A percentile compares a stretch with the other conserved stretches of the same genome.
Conservation (phyloP, 371 early-diverging fungal species). For the Mortierella sp. region DNA sequence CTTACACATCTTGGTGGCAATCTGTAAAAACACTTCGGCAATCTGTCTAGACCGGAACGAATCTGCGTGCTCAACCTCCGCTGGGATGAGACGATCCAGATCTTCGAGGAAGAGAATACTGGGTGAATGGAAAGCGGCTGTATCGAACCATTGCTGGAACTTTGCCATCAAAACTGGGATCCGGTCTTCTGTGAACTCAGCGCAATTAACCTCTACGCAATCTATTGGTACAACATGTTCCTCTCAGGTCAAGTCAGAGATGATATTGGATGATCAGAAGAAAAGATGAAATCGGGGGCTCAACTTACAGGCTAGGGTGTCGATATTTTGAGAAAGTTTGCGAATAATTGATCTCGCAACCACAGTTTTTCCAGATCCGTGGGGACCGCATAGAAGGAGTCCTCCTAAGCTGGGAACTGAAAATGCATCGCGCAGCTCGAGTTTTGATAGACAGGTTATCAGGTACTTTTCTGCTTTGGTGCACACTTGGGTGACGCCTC, state of each 20-base stretch:
- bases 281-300: constrained; percentile 1
- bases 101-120: constrained; percentile 96
- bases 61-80: constrained; percentile 86
- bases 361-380: constrained; percentile 90
- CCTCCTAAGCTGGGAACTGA: constrained; percentile 75
- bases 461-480: constrained; percentile 66
- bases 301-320: constrained; percentile 71
- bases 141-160: constrained; percentile 74
- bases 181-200: constrained; percentile 72
- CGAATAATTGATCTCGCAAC: constrained; percentile 68
- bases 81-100: constrained; percentile 92
- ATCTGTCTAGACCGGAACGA: constrained; percentile 78
- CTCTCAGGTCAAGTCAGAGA: not conserved
- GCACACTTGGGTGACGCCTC: constrained; percentile 63
- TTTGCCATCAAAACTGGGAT: constrained; percentile 73
- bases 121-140: constrained; percentile 85
- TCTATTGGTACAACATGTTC: constrained; percentile 21
- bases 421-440: constrained; percentile 62
- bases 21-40: constrained; percentile 73
- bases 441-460: constrained; percentile 64
- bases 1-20: constrained; percentile 60
- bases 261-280: not conserved
- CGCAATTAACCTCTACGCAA: constrained; percentile 73
- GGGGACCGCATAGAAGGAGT: constrained; percentile 82
- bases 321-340: constrained; percentile 56